These are phyloP conservation scores for Dactylonectria macrodidyma DNA, from an alignment of 2,329 filamentous ascomycete genomes.

Conservation along the genomic window DNA sequence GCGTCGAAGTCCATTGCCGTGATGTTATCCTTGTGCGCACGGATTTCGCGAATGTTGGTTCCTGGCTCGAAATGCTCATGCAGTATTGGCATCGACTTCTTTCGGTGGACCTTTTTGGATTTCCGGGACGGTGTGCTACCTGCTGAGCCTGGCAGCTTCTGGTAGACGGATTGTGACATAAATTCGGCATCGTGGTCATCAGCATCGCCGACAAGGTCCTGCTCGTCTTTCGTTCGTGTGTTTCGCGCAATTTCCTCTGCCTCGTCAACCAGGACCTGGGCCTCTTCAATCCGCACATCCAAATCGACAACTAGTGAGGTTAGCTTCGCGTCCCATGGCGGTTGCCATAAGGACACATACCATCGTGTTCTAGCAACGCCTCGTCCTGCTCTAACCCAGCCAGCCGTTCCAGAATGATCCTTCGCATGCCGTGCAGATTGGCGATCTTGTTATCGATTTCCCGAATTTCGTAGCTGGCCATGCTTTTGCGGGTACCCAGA, in stretches of 20 bases:
- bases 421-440: slow-evolving; percentile 93
- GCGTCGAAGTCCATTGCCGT: slow-evolving; percentile 96
- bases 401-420: slow-evolving; percentile 89
- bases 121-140: slow-evolving; percentile 64
- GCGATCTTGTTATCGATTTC: slow-evolving; percentile 98
- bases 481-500: slow-evolving; percentile 93
- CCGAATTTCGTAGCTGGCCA: slow-evolving; percentile 95
- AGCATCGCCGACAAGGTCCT: slow-evolving; percentile 66
- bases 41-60: slow-evolving; percentile 88
- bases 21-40: slow-evolving; percentile 89
- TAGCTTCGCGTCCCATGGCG: slow-evolving; percentile 43
- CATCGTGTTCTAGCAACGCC: slow-evolving; percentile 88
- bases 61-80: slow-evolving; percentile 97
- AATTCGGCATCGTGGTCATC: slow-evolving; percentile 72
- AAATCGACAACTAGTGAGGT: slow-evolving; percentile 72
- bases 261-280: slow-evolving; percentile 72
- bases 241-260: slow-evolving; percentile 69
- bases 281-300: slow-evolving; percentile 73
- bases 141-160: slow-evolving; percentile 80
- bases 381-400: slow-evolving; percentile 93
- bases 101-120: slow-evolving; percentile 70
- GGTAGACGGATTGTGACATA: slow-evolving; percentile 98
- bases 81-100: slow-evolving; percentile 92
- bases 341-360: slow-evolving; percentile 63
- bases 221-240: slow-evolving; percentile 67